Percentiles rank a stretch among this genome's conserved stretches.
phyloP scores from a whole-genome alignment of 192 early-diverging fungal species.

The Coemansia sp. region DNA sequence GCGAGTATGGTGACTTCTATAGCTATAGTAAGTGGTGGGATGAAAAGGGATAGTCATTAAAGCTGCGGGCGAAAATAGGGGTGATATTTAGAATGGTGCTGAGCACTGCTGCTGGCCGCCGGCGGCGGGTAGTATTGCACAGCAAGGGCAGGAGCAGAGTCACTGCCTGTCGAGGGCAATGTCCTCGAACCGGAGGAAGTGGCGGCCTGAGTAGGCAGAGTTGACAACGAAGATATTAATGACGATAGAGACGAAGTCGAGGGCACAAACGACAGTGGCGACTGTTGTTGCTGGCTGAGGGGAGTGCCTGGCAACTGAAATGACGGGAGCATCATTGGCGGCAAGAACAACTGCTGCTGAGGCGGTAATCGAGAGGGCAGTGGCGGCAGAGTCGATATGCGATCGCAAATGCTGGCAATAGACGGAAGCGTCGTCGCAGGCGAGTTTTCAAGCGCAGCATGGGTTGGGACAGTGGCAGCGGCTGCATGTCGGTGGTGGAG shows the following conservation, averaged over 20 bases:
- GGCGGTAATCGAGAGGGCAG: not conserved
- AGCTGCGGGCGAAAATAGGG: not conserved
- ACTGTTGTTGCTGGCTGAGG: not conserved
- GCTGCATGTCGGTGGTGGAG: not conserved
- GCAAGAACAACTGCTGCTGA: not conserved
- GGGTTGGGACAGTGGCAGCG: not conserved
- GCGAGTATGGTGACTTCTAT: not conserved
- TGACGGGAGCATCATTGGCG: not conserved
- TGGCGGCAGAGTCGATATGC: not conserved
- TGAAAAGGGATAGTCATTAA: not conserved
- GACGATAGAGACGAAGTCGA: not conserved
- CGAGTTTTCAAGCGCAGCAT: not conserved
- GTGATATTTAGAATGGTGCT: not conserved
- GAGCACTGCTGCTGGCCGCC: not conserved
- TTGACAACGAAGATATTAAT: not conserved
- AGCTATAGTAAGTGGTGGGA: not conserved
- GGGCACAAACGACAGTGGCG: not conserved
- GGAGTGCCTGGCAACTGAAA: not conserved
- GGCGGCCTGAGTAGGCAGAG: not conserved
- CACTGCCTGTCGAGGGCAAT: not conserved
- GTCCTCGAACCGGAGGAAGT: not conserved
- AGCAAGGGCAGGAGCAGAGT: not conserved
- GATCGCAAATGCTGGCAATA: conserved; percentile 33
- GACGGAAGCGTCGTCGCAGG: conserved; percentile 28
- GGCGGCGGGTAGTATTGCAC: not conserved